Percentiles rank a stretch among this genome's conserved stretches.
Conservation (phyloP, 495 filamentous ascomycete genomes). For the Talaromyces liani region DNA sequence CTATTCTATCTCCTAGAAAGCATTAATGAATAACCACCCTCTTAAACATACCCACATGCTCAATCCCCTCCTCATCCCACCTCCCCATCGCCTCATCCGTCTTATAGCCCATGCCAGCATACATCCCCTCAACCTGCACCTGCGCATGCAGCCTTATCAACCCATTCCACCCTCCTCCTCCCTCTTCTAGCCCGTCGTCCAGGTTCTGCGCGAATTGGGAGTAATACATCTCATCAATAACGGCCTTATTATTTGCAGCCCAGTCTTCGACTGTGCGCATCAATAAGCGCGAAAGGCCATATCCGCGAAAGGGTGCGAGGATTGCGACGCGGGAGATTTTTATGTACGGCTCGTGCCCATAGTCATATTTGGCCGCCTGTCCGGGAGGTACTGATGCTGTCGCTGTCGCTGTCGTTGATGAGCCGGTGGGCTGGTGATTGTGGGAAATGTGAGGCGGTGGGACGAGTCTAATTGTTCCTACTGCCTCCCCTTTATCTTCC, state of each 20-base stretch:
- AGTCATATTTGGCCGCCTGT: neutral
- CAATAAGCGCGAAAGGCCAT: conserved; percentile 54
- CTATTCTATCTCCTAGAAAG: neutral
- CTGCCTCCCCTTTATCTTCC: conserved; percentile 23
- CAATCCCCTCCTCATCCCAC: conserved; percentile 81
- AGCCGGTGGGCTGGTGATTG: conserved; percentile 16
- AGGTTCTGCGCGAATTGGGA: neutral
- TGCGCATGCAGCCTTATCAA: conserved; percentile 72
- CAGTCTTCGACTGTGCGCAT: conserved; percentile 56
- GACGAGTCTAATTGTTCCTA: conserved; percentile 70
- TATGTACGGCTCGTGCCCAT: conserved; percentile 60
- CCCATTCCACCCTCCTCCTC: conserved; percentile 48
- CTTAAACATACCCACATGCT: conserved; percentile 74
- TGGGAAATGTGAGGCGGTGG: conserved; percentile 67
- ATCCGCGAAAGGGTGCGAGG: conserved; percentile 50
- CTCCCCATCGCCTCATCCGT: conserved; percentile 61
- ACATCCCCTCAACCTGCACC: conserved; percentile 49
- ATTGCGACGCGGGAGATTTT: conserved; percentile 75
- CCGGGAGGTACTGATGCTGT: too few relatives aligned
- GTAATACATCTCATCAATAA: conserved; percentile 29
- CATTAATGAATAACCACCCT: conserved; percentile 19
- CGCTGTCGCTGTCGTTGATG: neutral
- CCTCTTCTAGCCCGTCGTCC: conserved; percentile 41
- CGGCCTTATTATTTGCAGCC: conserved; percentile 40
- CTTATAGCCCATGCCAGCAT: conserved; percentile 59